Conservation (phyloP, 106 monocot genomes). For the Gastrodia elata region DNA sequence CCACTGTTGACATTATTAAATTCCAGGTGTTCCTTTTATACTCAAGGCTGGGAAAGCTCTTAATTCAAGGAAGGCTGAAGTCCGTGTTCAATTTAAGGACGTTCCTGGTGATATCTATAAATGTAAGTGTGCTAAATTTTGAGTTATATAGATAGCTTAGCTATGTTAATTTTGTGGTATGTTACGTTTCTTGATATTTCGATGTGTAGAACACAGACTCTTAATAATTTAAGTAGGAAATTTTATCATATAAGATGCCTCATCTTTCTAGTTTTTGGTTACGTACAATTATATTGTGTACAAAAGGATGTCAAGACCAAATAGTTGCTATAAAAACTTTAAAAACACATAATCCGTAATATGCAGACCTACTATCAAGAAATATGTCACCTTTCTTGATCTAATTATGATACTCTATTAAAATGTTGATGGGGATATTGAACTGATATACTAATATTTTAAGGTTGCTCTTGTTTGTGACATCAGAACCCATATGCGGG, state of each 20-base stretch:
- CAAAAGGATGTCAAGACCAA: background rate
- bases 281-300: background rate
- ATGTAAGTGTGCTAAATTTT: conserved; percentile 38
- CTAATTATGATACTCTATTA: background rate
- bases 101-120: conserved; percentile 96
- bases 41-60: conserved; percentile 96
- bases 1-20: background rate
- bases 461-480: background rate
- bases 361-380: background rate
- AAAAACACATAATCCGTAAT: background rate
- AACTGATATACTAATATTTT: background rate
- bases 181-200: too few species aligned
- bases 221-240: background rate
- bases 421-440: background rate
- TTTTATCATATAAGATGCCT: conserved; percentile 1
- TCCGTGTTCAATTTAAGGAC: conserved; percentile 95
- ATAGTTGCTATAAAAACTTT: background rate
- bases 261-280: background rate
- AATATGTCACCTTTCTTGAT: background rate
- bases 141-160: background rate
- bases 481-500: background rate
- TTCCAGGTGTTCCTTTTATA: conserved; percentile 93
- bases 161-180: background rate
- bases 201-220: background rate
- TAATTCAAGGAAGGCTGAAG: conserved; percentile 94